These are phyloP conservation scores for Suaeda aralocaspica DNA, from an alignment of 148 eudicot genomes.

Conservation along the genomic window DNA sequence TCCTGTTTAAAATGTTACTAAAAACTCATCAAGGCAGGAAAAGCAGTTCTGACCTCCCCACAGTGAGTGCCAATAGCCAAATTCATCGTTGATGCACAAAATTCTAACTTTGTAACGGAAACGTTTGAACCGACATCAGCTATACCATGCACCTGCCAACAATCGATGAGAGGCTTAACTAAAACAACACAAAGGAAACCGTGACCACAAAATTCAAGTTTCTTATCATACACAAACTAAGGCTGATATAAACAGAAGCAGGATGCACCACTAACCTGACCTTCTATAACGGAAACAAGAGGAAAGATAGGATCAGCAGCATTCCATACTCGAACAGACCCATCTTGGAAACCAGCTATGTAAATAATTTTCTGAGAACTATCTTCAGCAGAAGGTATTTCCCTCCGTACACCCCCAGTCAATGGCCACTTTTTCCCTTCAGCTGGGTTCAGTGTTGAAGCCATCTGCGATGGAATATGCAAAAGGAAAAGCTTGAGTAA, in stretches of 20 bases:
- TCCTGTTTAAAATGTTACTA: background rate
- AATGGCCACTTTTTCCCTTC: constrained; percentile 46
- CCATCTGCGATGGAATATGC: constrained; percentile 31
- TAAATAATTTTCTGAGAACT: constrained; percentile 36
- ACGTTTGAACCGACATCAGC: constrained; percentile 39
- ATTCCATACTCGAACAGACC: constrained; percentile 73
- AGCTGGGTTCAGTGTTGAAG: constrained; percentile 18
- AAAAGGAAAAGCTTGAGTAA: constrained; percentile 11
- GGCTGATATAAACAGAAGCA: constrained; percentile 9
- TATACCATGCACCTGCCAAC: constrained; percentile 46
- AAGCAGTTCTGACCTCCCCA: constrained; percentile 54
- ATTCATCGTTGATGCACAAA: constrained; percentile 44
- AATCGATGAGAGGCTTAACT: constrained; percentile 13
- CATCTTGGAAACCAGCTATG: constrained; percentile 64
- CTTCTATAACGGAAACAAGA: constrained; percentile 40
- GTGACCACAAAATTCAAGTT: background rate
- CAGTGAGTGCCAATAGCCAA: constrained; percentile 69
- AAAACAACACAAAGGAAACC: background rate
- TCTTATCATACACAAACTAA: background rate
- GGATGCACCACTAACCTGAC: constrained; percentile 42
- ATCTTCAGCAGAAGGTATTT: constrained; percentile 28
- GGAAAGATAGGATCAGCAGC: constrained; percentile 50
- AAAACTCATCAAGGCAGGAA: background rate
- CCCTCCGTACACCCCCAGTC: constrained; percentile 52
- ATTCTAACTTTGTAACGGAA: constrained; percentile 47